Conservation (phyloP, 805 yeast genomes). For the Candida sithepensis region DNA sequence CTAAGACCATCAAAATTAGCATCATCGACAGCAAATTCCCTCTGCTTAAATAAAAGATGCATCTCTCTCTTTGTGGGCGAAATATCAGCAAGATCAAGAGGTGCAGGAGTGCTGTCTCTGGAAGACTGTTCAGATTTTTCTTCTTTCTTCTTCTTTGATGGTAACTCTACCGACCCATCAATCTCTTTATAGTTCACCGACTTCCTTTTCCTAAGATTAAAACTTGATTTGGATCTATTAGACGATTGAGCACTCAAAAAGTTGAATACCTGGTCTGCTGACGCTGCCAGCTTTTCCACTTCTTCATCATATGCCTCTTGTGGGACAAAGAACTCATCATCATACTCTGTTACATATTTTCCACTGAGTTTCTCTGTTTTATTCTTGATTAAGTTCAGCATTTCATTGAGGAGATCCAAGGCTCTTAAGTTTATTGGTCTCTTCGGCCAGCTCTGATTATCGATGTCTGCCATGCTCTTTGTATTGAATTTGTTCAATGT, state of each 20-base stretch:
- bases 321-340: slow-evolving; percentile 27
- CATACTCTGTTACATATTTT: neutral
- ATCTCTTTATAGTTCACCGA: neutral
- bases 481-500: slow-evolving; percentile 30
- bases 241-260: slow-evolving; percentile 3
- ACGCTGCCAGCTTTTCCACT: slow-evolving; percentile 13
- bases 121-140: neutral
- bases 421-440: slow-evolving; percentile 33
- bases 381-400: neutral
- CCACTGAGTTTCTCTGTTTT: neutral
- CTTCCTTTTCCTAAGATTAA: slow-evolving; percentile 12
- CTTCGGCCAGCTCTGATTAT: slow-evolving; percentile 24
- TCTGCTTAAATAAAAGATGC: neutral
- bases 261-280: slow-evolving; percentile 11
- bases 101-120: neutral
- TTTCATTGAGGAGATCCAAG: slow-evolving; percentile 24
- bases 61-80: neutral
- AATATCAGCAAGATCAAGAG: neutral
- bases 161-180: no score
- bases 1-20: neutral
- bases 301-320: slow-evolving; percentile 14
- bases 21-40: neutral
- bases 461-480: slow-evolving; percentile 22
- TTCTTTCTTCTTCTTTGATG: no score
- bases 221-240: neutral